Percentiles rank a stretch among this genome's conserved stretches.
phyloP scores from a whole-genome alignment of 495 filamentous ascomycete genomes.

The Chlorociboria aeruginascens region DNA sequence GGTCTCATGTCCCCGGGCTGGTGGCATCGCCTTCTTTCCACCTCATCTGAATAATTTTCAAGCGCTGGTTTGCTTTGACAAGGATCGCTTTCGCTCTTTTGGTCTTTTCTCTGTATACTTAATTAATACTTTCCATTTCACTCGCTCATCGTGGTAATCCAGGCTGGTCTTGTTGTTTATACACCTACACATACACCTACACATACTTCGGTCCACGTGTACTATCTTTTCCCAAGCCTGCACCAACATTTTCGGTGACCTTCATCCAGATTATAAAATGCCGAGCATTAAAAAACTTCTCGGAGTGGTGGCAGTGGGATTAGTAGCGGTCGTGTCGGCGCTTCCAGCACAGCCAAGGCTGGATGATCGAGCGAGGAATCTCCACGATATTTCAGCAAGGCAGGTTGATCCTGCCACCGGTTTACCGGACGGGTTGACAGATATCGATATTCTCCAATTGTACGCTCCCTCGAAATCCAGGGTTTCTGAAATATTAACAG shows the following conservation, averaged over 20 bases:
- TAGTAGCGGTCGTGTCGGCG: slow-evolving; percentile 33
- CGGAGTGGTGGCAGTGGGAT: slow-evolving; percentile 29
- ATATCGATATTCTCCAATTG: slow-evolving; percentile 64
- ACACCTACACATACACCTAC: background rate
- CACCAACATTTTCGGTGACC: too few relatives aligned
- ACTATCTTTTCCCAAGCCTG: too few relatives aligned
- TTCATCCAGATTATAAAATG: slow-evolving; percentile 27
- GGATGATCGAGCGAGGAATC: slow-evolving; percentile 26
- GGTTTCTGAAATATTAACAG: background rate
- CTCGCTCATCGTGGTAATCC: slow-evolving; percentile 21
- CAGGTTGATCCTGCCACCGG: slow-evolving; percentile 38
- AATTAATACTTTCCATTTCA: slow-evolving; percentile 27
- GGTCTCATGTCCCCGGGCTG: slow-evolving; percentile 4
- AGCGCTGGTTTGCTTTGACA: slow-evolving; percentile 47
- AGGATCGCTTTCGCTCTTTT: slow-evolving; percentile 27
- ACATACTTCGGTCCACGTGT: too few relatives aligned
- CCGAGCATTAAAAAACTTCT: slow-evolving; percentile 27
- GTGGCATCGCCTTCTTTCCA: background rate
- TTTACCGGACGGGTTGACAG: slow-evolving; percentile 33
- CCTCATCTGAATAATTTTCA: slow-evolving; percentile 24
- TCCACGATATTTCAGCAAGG: slow-evolving; percentile 34
- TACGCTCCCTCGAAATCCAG: slow-evolving; percentile 25
- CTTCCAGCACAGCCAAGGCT: slow-evolving; percentile 33
- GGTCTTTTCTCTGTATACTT: slow-evolving; percentile 28
- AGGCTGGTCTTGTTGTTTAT: slow-evolving; percentile 33